Evolutionary conservation across 2,329 filamentous ascomycete species (phyloP).

Genomic region (Colletotrichum sp.): DNA sequence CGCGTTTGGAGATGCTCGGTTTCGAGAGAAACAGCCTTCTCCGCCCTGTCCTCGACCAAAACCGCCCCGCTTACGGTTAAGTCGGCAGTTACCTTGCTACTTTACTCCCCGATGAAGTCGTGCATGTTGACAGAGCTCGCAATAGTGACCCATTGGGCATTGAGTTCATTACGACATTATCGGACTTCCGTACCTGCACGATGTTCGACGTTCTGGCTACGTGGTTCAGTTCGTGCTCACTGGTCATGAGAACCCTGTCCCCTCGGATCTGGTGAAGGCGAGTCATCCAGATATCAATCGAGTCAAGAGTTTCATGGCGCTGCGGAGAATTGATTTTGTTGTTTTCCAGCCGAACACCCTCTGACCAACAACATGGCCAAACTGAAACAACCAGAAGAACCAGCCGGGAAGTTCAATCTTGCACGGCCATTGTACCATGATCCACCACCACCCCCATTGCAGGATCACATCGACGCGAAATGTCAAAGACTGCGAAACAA

Average conservation of each 20-base stretch:
- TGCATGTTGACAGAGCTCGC: no score
- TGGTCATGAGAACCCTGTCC: not conserved
- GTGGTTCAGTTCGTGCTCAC: not conserved
- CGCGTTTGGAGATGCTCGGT: no score
- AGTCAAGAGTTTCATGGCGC: not conserved
- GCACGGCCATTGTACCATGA: not conserved
- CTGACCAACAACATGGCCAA: not conserved
- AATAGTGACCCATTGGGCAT: no score
- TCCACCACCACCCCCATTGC: not conserved
- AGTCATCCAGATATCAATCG: not conserved
- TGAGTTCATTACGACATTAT: no score
- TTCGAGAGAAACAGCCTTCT: no score
- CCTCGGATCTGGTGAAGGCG: not conserved
- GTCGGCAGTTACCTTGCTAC: no score
- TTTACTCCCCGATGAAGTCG: no score
- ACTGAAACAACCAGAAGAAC: not conserved
- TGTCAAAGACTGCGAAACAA: not conserved
- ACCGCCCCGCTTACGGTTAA: no score
- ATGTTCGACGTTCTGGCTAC: no score
- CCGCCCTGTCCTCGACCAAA: no score
- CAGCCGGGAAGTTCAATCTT: not conserved
- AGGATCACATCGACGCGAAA: not conserved
- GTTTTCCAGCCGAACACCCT: no score
- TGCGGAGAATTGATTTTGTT: not conserved
- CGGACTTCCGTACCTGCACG: no score